Conservation (phyloP, 2,329 filamentous ascomycete genomes). For the Colletotrichum sp. region DNA sequence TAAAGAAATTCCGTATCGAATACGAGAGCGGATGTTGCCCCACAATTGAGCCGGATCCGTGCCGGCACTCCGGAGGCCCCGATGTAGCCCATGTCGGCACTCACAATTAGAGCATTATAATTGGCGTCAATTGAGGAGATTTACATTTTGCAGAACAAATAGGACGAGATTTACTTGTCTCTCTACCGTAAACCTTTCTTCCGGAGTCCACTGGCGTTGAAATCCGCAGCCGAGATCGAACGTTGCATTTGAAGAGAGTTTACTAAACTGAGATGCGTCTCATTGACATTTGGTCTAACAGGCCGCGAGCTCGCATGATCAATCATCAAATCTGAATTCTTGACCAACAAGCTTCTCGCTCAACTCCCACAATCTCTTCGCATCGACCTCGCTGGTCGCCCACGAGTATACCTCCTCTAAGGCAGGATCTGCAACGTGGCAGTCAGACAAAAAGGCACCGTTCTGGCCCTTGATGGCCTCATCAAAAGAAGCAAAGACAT, state of each 20-base stretch:
- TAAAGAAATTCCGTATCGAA: background rate
- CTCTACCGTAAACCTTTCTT: too few relatives aligned
- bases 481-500: background rate
- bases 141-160: too few relatives aligned
- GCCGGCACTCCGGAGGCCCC: background rate
- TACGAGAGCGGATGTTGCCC: background rate
- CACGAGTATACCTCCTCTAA: background rate
- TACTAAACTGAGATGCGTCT: too few relatives aligned
- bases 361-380: background rate
- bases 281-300: too few relatives aligned
- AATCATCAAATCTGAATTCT: background rate
- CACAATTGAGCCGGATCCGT: background rate
- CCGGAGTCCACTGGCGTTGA: too few relatives aligned
- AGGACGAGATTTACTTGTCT: too few relatives aligned
- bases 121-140: background rate
- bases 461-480: background rate
- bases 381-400: background rate
- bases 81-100: background rate
- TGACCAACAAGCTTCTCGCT: background rate
- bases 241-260: too few relatives aligned
- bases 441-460: background rate
- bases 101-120: rapidly evolving
- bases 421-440: background rate
- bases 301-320: background rate
- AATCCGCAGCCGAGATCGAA: too few relatives aligned